Evolutionary conservation across 176 grass and related monocot species (phyloP).

Genomic region (Tillandsia leiboldiana): DNA sequence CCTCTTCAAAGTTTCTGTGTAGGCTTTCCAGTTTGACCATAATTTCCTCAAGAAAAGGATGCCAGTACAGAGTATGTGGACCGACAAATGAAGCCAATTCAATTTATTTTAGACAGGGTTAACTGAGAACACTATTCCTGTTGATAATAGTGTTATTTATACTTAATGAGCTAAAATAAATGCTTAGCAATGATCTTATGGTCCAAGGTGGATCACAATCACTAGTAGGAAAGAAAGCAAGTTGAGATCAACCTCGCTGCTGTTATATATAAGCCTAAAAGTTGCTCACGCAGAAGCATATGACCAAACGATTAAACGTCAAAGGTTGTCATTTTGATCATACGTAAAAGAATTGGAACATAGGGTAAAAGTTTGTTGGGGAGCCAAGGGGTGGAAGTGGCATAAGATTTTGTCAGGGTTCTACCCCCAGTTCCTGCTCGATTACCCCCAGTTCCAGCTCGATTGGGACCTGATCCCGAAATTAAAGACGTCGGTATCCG

Average conservation of each 20-base stretch:
- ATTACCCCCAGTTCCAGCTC: too few species aligned
- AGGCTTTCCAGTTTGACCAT: conserved; percentile 13
- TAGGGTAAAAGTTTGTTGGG: too few species aligned
- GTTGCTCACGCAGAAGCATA: too few species aligned
- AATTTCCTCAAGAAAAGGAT: conserved; percentile 6
- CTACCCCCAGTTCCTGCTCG: too few species aligned
- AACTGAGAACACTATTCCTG: conserved; percentile 13
- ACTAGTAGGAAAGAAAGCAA: background rate
- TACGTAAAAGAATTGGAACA: too few species aligned
- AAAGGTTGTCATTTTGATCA: too few species aligned
- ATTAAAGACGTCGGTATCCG: too few species aligned
- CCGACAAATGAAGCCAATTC: conserved; percentile 11
- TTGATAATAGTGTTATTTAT: background rate
- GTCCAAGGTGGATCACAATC: background rate
- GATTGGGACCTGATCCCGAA: too few species aligned
- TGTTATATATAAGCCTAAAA: background rate
- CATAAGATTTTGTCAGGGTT: too few species aligned
- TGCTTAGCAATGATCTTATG: background rate
- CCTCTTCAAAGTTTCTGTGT: background rate
- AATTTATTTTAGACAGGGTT: conserved; percentile 1
- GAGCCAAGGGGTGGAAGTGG: too few species aligned
- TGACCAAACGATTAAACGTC: too few species aligned
- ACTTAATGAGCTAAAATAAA: conserved; percentile 5
- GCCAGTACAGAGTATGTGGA: conserved; percentile 7
- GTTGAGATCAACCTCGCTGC: background rate